These are phyloP conservation scores for Diaporthe longicolla DNA, from an alignment of 2,329 filamentous ascomycete genomes.

Conservation along the genomic window DNA sequence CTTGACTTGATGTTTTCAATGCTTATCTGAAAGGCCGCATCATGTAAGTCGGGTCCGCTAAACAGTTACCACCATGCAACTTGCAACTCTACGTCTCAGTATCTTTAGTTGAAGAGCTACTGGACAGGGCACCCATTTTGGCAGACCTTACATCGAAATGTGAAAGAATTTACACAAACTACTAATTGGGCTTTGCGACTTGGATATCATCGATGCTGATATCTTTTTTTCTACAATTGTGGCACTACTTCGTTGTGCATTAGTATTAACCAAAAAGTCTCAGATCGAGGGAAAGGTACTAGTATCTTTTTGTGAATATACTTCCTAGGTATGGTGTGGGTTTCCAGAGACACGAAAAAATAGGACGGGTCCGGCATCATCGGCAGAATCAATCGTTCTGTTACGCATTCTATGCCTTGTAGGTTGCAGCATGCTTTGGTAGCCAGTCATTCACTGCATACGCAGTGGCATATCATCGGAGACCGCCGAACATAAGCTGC, in stretches of 20 bases:
- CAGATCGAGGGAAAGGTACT: not conserved
- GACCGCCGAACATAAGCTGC: conserved; percentile 38
- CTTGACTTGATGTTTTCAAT: not conserved
- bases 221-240: too few species aligned
- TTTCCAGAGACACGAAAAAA: not conserved
- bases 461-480: conserved; percentile 37
- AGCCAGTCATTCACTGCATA: not conserved
- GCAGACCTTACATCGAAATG: not conserved
- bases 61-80: too few species aligned
- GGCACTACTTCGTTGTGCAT: not conserved
- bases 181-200: not conserved
- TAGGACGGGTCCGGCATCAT: not conserved
- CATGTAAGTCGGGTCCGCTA: not conserved
- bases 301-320: not conserved
- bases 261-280: not conserved
- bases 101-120: not conserved
- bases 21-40: not conserved
- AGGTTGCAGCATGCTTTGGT: not conserved
- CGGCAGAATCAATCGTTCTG: not conserved
- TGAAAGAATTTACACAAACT: not conserved
- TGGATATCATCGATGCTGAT: not conserved
- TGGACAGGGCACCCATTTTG: not conserved
- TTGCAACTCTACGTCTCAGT: too few species aligned
- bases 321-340: too few species aligned
- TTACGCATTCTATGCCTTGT: not conserved